A percentile compares a stretch with the other conserved stretches of the same genome.
Conservation (phyloP, 352 stramenopile species). For the Globisporangium iwayamae region DNA sequence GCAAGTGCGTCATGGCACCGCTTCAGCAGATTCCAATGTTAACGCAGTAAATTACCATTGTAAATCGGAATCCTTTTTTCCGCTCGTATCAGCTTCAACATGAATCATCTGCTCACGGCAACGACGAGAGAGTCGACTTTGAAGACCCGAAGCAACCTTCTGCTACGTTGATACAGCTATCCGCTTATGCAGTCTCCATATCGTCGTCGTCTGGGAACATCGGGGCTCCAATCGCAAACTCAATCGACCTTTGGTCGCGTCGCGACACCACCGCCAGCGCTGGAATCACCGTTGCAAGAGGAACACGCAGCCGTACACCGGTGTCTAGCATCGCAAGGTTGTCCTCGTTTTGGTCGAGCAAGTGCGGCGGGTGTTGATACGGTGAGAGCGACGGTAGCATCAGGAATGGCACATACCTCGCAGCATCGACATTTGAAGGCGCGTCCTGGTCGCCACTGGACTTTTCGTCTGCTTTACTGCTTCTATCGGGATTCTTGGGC, state of each 20-base stretch:
- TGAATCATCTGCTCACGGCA: too few relatives aligned
- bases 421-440: background rate
- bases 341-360: background rate
- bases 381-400: conserved; percentile 18
- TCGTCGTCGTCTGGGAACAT: conserved; percentile 30
- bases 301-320: conserved; percentile 1
- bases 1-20: background rate
- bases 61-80: too few relatives aligned
- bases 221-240: conserved; percentile 23
- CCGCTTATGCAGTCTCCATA: background rate
- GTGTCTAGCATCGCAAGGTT: background rate
- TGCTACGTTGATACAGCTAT: background rate
- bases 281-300: conserved; percentile 14
- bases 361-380: conserved; percentile 7
- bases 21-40: background rate
- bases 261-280: conserved; percentile 10
- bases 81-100: too few relatives aligned
- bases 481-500: background rate
- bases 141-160: background rate
- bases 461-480: background rate
- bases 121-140: too few relatives aligned
- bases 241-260: conserved; percentile 8
- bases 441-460: background rate
- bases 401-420: conserved; percentile 8
- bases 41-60: too few relatives aligned